Conservation (phyloP, 1,284 basidiomycete genomes). For the Microbotryomycetes sp. region DNA sequence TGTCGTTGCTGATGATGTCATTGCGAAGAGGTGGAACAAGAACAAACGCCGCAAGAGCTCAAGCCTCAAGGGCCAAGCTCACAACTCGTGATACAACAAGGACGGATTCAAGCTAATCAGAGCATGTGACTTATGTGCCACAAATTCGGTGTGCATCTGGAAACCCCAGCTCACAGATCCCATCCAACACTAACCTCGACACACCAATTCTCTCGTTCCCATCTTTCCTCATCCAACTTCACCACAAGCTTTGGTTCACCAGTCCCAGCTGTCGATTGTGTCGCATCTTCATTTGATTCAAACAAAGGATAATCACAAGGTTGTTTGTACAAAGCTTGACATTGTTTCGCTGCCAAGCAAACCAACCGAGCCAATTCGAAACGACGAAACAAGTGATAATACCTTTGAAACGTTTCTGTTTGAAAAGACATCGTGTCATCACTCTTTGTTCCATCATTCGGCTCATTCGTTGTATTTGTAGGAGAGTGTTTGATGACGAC, state of each 20-base stretch:
- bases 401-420: conserved; percentile 62
- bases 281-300: background rate
- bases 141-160: too few species aligned
- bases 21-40: too few species aligned
- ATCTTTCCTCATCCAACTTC: conserved; percentile 20
- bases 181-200: conserved; percentile 25
- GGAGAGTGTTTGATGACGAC: too few species aligned
- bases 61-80: too few species aligned
- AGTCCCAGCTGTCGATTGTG: background rate
- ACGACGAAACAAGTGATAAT: conserved; percentile 85
- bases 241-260: conserved; percentile 6
- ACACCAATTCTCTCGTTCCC: conserved; percentile 34
- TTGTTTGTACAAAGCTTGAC: conserved; percentile 48
- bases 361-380: conserved; percentile 67
- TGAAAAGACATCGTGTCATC: conserved; percentile 6
- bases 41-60: too few species aligned
- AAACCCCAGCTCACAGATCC: conserved; percentile 6
- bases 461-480: background rate
- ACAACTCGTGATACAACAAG: too few species aligned
- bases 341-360: conserved; percentile 53
- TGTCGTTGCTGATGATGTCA: too few species aligned
- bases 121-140: too few species aligned
- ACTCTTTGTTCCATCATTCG: background rate
- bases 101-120: too few species aligned
- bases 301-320: background rate